Evolutionary conservation across 2,329 filamentous ascomycete species (phyloP), one percentile per base, ranked within the genome.

Genomic region (Aspergillus sp.): DNA sequence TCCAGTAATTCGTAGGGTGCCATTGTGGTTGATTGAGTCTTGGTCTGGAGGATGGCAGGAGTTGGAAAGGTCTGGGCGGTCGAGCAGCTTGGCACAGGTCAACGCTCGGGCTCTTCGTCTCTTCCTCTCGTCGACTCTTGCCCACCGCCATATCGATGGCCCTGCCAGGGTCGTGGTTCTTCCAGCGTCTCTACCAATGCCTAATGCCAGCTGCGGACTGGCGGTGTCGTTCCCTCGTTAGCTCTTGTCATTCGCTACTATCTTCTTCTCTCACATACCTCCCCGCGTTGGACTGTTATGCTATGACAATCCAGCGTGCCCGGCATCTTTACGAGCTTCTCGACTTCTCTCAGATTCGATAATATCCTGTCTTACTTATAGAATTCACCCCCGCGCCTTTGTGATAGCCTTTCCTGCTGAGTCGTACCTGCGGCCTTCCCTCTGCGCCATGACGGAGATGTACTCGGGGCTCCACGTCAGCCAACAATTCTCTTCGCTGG

Each of bases 1-100:
- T 86, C 80, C 30, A 93, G 68, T 29, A 88, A 66, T 27, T 73
- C 69, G 67, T 80, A 86, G 3, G 55, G 63, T 33, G 66, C 55
- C 73, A 76, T 76, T 29, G 60, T n/a, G n/a, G n/a, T n/a, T n/a
- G n/a, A n/a, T n/a, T n/a, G n/a, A n/a, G n/a, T n/a, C n/a, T n/a
- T n/a, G n/a, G n/a, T n/a, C n/a, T n/a, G n/a, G n/a, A n/a, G n/a
- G n/a, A n/a, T n/a, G n/a, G n/a, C n/a, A n/a, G n/a, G n/a, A n/a
- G n/a, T n/a, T n/a, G n/a, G 30, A 32, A 36, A 36, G 36, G 35
- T 40, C 32, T 39, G 28, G 34, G 32, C 27, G 39, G 26, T 19
- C 33, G 27, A 27, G 28, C 15, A 36, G 17, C 15, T 27, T 32
- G 26, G 39, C n/a, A n/a, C 41, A 28, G 38, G 35, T 38, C 33